A percentile compares a stretch with the other conserved stretches of the same genome.
These are phyloP conservation scores for Lactifluus hygrophoroides DNA, from an alignment of 768 basidiomycete genomes.

Conservation along the genomic window DNA sequence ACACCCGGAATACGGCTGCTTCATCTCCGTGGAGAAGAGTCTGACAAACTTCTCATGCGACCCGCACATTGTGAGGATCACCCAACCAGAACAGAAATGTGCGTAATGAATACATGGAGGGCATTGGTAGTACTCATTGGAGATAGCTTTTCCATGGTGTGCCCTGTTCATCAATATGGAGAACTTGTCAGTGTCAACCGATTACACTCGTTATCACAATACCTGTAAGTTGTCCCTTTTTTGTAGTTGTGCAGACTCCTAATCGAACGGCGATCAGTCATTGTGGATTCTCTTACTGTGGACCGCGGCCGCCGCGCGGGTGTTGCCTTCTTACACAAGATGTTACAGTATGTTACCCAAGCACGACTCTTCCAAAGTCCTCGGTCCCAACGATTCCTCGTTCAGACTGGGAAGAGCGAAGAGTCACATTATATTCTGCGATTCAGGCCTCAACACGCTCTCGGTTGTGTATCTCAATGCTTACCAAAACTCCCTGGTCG, in stretches of 20 bases:
- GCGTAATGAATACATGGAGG: background rate
- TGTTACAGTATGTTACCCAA: constrained; percentile 53
- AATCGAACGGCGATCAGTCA: constrained; percentile 34
- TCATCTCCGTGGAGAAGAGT: constrained; percentile 83
- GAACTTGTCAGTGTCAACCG: constrained; percentile 69
- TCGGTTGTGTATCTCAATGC: constrained; percentile 67
- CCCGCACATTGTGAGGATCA: constrained; percentile 44
- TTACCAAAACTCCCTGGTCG: constrained; percentile 76
- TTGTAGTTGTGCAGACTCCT: background rate
- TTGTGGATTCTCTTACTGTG: constrained; percentile 63
- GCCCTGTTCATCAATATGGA: constrained; percentile 71
- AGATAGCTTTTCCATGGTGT: constrained; percentile 87
- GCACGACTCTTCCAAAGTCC: background rate
- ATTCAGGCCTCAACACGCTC: constrained; percentile 56
- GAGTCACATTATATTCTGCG: constrained; percentile 74
- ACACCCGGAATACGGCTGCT: constrained; percentile 92
- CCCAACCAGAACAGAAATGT: constrained; percentile 37
- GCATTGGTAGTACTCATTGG: background rate
- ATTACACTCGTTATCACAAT: constrained; percentile 62
- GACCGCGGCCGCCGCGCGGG: constrained; percentile 59
- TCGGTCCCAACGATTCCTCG: background rate
- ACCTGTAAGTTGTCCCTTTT: constrained; percentile 39
- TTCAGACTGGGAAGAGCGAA: constrained; percentile 61
- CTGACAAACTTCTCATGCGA: constrained; percentile 75
- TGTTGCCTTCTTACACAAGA: constrained; percentile 54